Evolutionary conservation across 2,329 filamentous ascomycete species (phyloP), one percentile per base, ranked within the genome.

Genomic region (Xylariaceae sp.): DNA sequence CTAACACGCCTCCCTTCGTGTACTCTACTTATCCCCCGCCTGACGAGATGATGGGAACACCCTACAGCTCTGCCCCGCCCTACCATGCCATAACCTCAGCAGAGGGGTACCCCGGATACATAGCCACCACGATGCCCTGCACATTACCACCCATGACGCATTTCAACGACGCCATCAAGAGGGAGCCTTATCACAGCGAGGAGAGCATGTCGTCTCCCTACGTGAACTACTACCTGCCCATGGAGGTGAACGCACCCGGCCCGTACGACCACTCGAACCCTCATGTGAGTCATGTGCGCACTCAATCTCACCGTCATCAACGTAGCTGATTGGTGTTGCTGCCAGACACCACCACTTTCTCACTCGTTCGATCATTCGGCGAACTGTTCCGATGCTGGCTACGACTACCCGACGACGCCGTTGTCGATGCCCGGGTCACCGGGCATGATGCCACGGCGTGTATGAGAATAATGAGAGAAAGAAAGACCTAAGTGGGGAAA

Each of bases 281-380:
- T 79, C 86, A 88, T 82, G 87, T 91, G 85, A 86, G 83, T 85
- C 74, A 74, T 70, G 75, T 70, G 66, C 74, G 74, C 67, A 68
- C 71, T 66, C 66, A 68, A 64, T 69, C 70, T 69, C 67, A 69
- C 64, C 69, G 70, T 70, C 70, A 71, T 65, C 63, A 68, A 67
- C 69, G 69, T 72, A 75, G 75, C 79, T 80, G 76, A 80, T 74
- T 70, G 70, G 69, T 71, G 58, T 52, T 58, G 63, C 65, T 70
- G 62, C 64, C 74, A 91, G 87, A 90, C 87, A 71, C 87, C 87
- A 73, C 85, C 87, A 67, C 81, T 90, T 64, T 87, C 85, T 65
- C 85, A 87, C 68, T 86, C 84, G 26, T 88, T 84, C 70, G 85
- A 88, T 65, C 80, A 84, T 68, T 88, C 85, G 49, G 74, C 80